Conservation (phyloP, 208 protist genomes). For the Strigomonas oncopelti region DNA sequence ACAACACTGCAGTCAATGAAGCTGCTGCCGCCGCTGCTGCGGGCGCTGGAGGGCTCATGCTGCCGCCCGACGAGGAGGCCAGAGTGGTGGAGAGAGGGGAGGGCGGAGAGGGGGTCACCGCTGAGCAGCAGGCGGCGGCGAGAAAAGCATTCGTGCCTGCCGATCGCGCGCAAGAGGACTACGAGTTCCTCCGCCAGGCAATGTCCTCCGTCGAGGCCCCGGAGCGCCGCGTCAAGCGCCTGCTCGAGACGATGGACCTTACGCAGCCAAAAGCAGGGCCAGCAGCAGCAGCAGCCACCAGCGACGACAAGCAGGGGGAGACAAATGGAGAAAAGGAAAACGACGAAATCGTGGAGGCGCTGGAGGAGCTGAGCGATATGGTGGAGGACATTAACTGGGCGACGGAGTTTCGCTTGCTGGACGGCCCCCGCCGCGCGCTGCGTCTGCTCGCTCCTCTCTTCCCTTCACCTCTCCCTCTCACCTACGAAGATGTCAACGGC, state of each 20-base stretch:
- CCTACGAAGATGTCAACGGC: neutral
- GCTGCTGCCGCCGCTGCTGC: too few species aligned
- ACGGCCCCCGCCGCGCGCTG: conserved; percentile 50
- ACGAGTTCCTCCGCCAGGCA: conserved; percentile 67
- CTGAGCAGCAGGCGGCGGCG: neutral
- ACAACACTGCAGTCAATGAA: too few species aligned
- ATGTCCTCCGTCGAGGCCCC: conserved; percentile 72
- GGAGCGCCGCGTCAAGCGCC: conserved; percentile 51
- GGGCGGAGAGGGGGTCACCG: too few species aligned
- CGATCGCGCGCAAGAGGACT: conserved; percentile 20
- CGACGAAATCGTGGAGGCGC: conserved; percentile 17
- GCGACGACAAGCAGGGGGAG: conserved; percentile 18
- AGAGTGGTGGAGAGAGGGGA: too few species aligned
- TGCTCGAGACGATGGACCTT: conserved; percentile 28
- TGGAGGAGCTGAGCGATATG: conserved; percentile 80
- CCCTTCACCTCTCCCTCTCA: neutral
- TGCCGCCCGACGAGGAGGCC: too few species aligned
- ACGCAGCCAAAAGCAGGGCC: neutral
- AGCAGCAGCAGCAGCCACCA: neutral
- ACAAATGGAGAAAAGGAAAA: conserved; percentile 16
- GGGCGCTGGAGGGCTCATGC: too few species aligned
- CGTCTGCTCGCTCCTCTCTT: conserved; percentile 22
- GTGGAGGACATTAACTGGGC: conserved; percentile 90
- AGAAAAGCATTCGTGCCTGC: neutral
- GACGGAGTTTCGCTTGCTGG: conserved; percentile 72